Percentiles rank a stretch among this genome's conserved stretches.
phyloP scores from a whole-genome alignment of 305 asterid genomes.

The Rubia balearica region DNA sequence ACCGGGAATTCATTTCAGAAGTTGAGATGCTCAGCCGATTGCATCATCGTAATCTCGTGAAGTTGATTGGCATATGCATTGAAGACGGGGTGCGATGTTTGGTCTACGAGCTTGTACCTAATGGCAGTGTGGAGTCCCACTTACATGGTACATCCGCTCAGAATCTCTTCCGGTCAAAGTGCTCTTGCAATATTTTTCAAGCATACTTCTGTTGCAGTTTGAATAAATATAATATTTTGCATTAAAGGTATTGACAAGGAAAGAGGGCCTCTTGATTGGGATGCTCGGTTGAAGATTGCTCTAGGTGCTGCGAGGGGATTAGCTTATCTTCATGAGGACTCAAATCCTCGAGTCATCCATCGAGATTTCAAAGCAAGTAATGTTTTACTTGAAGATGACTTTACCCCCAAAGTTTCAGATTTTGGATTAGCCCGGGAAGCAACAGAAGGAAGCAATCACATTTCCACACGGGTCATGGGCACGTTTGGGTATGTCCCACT shows the following conservation, averaged over 20 bases:
- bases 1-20: slow-evolving; percentile 87
- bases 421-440: slow-evolving; percentile 97
- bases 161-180: background rate
- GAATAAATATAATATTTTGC: background rate
- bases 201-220: background rate
- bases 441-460: slow-evolving; percentile 77
- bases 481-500: slow-evolving; percentile 78
- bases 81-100: slow-evolving; percentile 70
- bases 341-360: slow-evolving; percentile 93
- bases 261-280: slow-evolving; percentile 78
- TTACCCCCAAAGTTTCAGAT: slow-evolving; percentile 94
- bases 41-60: slow-evolving; percentile 96
- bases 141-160: slow-evolving; percentile 56
- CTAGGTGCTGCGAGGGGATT: slow-evolving; percentile 96
- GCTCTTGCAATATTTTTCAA: background rate
- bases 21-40: slow-evolving; percentile 90
- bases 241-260: slow-evolving; percentile 57
- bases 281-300: slow-evolving; percentile 81
- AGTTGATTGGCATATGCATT: slow-evolving; percentile 83
- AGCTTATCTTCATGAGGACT: slow-evolving; percentile 96
- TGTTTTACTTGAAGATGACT: slow-evolving; percentile 76
- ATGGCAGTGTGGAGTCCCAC: slow-evolving; percentile 93
- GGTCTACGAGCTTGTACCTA: slow-evolving; percentile 80
- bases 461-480: slow-evolving; percentile 97
- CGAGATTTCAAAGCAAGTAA: slow-evolving; percentile 93